Evolutionary conservation across 2,329 filamentous ascomycete genomes (phyloP).

Genomic region (Penicillium brasilianum): DNA sequence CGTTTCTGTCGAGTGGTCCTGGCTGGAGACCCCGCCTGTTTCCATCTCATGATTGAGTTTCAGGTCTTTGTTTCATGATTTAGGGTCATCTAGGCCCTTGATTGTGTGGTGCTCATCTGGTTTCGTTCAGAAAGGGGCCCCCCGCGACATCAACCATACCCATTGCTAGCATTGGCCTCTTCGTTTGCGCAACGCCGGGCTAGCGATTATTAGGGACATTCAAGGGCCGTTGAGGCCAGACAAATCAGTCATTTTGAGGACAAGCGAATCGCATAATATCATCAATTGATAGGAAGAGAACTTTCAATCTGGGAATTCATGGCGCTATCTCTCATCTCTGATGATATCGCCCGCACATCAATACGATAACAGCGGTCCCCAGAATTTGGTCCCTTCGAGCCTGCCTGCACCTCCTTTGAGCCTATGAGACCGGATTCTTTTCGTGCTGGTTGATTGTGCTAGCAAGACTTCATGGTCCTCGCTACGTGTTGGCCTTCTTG

Average conservation of each 20-base stretch:
- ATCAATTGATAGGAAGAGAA: conserved; percentile 37
- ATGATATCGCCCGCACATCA: conserved; percentile 61
- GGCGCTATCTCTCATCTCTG: conserved; percentile 62
- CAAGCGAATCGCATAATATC: conserved; percentile 29
- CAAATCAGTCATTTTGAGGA: conserved; percentile 32
- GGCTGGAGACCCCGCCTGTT: conserved; percentile 50
- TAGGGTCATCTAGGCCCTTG: neutral
- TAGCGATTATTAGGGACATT: conserved; percentile 58
- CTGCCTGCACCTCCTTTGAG: neutral
- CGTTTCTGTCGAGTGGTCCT: conserved; percentile 57
- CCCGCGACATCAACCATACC: neutral
- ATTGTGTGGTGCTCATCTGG: conserved; percentile 44
- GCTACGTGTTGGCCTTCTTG: too few relatives aligned
- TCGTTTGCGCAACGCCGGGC: conserved; percentile 48
- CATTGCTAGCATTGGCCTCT: conserved; percentile 39
- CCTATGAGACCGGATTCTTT: neutral
- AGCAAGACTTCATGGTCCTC: neutral
- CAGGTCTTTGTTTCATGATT: neutral
- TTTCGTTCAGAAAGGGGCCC: conserved; percentile 46
- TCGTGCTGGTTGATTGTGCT: neutral
- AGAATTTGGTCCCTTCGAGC: conserved; percentile 26
- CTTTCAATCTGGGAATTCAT: conserved; percentile 57
- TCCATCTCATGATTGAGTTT: conserved; percentile 7
- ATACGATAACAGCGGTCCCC: conserved; percentile 70
- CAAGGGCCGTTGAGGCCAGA: conserved; percentile 36